Base-by-base conservation (phyloP, 805 yeast species). In the Kazachstania martiniae region DNA sequence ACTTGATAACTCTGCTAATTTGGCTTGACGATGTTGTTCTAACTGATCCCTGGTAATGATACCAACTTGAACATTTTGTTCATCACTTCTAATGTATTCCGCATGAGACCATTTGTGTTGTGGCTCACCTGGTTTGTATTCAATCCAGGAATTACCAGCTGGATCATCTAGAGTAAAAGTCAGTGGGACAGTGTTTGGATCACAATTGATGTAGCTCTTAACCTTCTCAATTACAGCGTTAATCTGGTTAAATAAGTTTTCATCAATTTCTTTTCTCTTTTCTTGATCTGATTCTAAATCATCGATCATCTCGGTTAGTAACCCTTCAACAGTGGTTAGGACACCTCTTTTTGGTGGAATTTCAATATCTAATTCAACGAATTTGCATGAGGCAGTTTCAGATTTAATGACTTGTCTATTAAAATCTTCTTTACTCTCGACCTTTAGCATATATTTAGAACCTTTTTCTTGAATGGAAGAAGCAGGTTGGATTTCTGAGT, bases 81-180 rank as follows among this genome's bases (percentile, higher is more conserved):
- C 93, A 27, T 84, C 85, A 2, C 91, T 72, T 59, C 98, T 74
- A 44, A 68, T 60, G 55, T 87, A 91, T 48, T 84, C 87, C 21
- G 69, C 65, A 57, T 75, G 80, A 17, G 91, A 70, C 95, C 95
- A 89, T 58, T 87, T 85, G 58, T 84, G 93, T 23, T 80, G 65
- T 4, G 94, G 69, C 54, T 85, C 95, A 38, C 83, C 87, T 13
- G 95, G 95, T 38, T 72, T 59, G 55, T 69, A 84, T 52, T 84
- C 95, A 34, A 91, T 75, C 94, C 96, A 91, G 4, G 97, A 89
- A 63, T 91, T 91, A 12, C 98, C 98, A 1, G 95, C 72, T 18
- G 98, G 96, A 58, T 91, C 98, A 56, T 87, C 95, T 8, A 85
- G 62, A 16, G 69, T 65, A 30, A 89, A 69, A 0, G 93, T 81